These are phyloP conservation scores for Penicillium verrucosum DNA, from an alignment of 2,329 filamentous ascomycete genomes.

Conservation along the genomic window DNA sequence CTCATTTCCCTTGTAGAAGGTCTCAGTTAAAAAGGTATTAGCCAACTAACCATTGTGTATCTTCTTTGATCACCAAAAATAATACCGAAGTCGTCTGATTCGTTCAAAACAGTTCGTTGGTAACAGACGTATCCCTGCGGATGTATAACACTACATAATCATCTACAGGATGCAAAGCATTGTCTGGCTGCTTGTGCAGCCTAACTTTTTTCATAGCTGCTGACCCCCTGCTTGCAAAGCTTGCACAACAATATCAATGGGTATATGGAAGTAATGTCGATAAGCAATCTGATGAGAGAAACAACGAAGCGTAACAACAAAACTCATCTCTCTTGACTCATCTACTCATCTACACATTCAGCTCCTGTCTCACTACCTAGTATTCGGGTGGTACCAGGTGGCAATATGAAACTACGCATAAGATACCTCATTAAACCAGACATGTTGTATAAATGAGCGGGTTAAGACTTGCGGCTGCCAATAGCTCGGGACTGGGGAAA, in stretches of 20 bases:
- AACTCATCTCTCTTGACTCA: neutral
- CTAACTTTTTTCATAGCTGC: conserved; percentile 6
- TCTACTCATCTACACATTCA: conserved; percentile 4
- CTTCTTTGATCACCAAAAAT: neutral
- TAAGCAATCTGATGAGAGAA: conserved; percentile 7
- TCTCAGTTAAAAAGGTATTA: neutral
- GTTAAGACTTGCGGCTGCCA: neutral
- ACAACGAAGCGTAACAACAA: neutral
- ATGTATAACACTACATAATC: conserved; percentile 20
- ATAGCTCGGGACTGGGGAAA: conserved; percentile 1
- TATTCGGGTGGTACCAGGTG: conserved; percentile 22
- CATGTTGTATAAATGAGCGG: neutral
- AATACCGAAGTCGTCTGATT: conserved; percentile 10
- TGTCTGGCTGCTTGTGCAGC: conserved; percentile 10
- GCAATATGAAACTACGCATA: conserved; percentile 7
- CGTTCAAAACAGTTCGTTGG: conserved; percentile 10
- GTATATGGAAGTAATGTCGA: conserved; percentile 7
- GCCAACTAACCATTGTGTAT: neutral
- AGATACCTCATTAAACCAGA: neutral
- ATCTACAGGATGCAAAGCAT: conserved; percentile 20
- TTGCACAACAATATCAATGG: conserved; percentile 7
- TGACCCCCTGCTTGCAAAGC: conserved; percentile 7
- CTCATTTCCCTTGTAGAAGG: neutral
- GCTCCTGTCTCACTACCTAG: conserved; percentile 7
- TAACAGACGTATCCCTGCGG: conserved; percentile 11